phyloP scores from a whole-genome alignment of 257 asterid species.

The Solanum pimpinellifolium region DNA sequence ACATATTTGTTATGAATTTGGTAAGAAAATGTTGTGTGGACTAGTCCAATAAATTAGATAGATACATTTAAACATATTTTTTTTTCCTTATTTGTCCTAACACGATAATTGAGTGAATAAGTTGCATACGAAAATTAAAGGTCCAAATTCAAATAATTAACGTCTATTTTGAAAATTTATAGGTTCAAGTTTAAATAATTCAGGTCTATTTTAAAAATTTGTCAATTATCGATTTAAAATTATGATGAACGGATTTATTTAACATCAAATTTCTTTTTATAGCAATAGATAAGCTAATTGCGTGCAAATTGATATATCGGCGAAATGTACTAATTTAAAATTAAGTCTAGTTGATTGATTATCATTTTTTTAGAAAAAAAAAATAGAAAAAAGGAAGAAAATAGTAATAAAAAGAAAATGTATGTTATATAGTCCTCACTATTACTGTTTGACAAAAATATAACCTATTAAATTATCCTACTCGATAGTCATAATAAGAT shows the following conservation, averaged over 20 bases:
- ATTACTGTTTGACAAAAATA: no score
- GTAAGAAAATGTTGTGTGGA: background rate
- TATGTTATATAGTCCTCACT: no score
- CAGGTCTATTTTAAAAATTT: background rate
- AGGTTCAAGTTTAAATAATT: background rate
- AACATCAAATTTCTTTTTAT: background rate
- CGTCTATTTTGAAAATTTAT: background rate
- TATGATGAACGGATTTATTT: background rate
- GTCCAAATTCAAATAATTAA: background rate
- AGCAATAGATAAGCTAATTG: background rate
- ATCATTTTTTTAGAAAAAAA: background rate
- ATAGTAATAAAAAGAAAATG: background rate
- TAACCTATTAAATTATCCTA: no score
- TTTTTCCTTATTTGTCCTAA: background rate
- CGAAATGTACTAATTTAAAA: background rate
- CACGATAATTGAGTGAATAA: background rate
- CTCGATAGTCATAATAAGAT: background rate
- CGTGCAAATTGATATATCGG: background rate
- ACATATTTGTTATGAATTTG: background rate
- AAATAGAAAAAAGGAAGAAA: no score
- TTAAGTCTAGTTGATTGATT: background rate
- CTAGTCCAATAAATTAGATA: background rate
- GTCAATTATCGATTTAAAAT: background rate
- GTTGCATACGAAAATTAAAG: background rate
- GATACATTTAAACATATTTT: background rate